phyloP scores from a whole-genome alignment of 2,329 filamentous ascomycete genomes.

The Alternaria tenuissima region DNA sequence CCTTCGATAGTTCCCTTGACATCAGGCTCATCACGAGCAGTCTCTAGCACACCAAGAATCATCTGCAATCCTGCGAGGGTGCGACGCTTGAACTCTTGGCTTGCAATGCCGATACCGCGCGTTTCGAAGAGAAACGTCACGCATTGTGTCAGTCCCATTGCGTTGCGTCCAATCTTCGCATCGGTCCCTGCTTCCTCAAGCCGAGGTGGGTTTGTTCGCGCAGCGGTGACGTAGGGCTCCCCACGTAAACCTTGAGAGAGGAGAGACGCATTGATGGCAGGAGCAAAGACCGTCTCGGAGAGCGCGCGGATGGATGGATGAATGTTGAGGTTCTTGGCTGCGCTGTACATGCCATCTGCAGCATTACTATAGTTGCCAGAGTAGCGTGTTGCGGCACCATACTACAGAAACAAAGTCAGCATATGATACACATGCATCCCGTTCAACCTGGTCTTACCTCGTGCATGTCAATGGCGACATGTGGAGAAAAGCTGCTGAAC shows the following conservation, averaged over 20 bases:
- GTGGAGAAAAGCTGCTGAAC: constrained; percentile 42
- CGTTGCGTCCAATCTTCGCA: constrained; percentile 50
- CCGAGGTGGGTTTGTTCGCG: constrained; percentile 29
- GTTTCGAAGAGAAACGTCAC: constrained; percentile 49
- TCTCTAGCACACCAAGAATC: constrained; percentile 47
- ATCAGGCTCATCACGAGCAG: constrained; percentile 38
- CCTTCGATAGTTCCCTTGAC: constrained; percentile 42
- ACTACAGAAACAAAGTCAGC: constrained; percentile 24
- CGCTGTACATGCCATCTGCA: constrained; percentile 48
- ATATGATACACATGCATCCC: background rate
- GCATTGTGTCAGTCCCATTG: constrained; percentile 48
- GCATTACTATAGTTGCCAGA: constrained; percentile 44
- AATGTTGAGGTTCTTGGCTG: constrained; percentile 51
- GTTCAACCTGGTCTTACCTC: constrained; percentile 9
- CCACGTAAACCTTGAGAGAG: constrained; percentile 39
- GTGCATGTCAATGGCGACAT: constrained; percentile 50
- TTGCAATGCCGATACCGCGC: constrained; percentile 47
- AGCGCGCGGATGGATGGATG: constrained; percentile 44
- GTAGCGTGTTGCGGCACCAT: constrained; percentile 37
- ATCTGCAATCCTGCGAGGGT: constrained; percentile 45
- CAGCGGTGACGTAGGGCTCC: constrained; percentile 47
- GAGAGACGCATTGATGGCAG: constrained; percentile 42
- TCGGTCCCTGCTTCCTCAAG: constrained; percentile 48
- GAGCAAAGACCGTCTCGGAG: constrained; percentile 45
- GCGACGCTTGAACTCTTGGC: constrained; percentile 46